Base-by-base conservation (phyloP, 768 basidiomycete genomes). In the Suillus americanus region DNA sequence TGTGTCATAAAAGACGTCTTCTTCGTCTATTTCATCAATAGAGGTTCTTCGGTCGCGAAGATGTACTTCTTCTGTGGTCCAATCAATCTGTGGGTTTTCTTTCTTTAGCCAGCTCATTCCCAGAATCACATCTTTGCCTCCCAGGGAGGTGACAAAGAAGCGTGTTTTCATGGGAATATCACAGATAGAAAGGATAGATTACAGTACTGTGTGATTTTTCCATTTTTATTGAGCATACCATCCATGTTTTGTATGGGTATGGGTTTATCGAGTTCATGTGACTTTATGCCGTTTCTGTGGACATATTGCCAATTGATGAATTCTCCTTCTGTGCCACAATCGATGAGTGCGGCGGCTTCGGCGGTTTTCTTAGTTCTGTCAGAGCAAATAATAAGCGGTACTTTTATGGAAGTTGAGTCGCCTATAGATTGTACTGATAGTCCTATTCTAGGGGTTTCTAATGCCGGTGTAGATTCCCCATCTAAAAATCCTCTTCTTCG, bases 231-330 rank as follows among this genome's bases (percentile, higher is more conserved):
- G 9, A 46, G 45, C 1, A n/a, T 46, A 5, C 45, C n/a, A 23
- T 46, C 45, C n/a, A 46, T n/a, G 4, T 46, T 46, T 1, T 4
- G 45, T n/a, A 46, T n/a, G 8, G 43, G 43, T 43, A 43, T 43
- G 43, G 20, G 43, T 10, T 43, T 43, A 43, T 43, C 3, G 43
- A 43, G 43, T 8, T 20, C 3, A 1, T 43, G 43, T 2, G 20
- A 3, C 0, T 20, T 20, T 6, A 43, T 43, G 0, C 1, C 2
- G 43, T 43, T 43, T 9, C 43, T 20, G 2, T 20, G 0, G 18
- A 43, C 43, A 20, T 3, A 43, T 8, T 20, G 18, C 43, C 43
- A 43, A 20, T 43, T 20, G 8, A 43, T 43, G 7, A 20, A 43
- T 8, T 43, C 43, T 0, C 43, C 43, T 43, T 43, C 43, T 8